Conservation (phyloP, 768 basidiomycete genomes). For the Rhodocollybia butyracea region DNA sequence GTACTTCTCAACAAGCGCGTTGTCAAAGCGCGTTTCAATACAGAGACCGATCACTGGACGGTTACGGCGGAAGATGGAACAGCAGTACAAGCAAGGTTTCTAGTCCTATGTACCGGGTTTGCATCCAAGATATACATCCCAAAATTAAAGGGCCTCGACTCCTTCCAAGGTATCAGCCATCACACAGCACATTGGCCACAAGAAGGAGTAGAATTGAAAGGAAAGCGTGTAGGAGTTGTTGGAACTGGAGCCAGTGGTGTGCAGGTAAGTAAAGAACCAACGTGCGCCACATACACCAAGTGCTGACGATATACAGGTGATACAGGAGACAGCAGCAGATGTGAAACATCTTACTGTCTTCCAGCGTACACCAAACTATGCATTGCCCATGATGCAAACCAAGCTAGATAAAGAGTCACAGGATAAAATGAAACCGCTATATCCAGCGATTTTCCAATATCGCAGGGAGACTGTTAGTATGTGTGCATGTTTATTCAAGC, state of each 20-base stretch:
- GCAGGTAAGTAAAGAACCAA: neutral
- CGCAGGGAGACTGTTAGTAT: neutral
- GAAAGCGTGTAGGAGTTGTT: constrained; percentile 7
- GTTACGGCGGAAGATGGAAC: constrained; percentile 9
- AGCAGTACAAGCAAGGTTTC: constrained; percentile 8
- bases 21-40: constrained; percentile 9
- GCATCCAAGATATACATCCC: constrained; percentile 7
- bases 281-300: neutral
- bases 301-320: constrained; percentile 2
- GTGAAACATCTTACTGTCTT: constrained; percentile 13
- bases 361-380: constrained; percentile 10
- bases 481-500: neutral
- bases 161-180: constrained; percentile 1
- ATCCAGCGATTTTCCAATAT: neutral
- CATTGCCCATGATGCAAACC: constrained; percentile 1
- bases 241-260: constrained; percentile 15
- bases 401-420: neutral
- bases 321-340: constrained; percentile 8
- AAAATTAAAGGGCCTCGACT: neutral
- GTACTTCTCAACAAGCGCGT: constrained; percentile 12
- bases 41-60: constrained; percentile 5
- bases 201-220: constrained; percentile 1
- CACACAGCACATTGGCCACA: constrained; percentile 6
- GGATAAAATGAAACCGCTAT: constrained; percentile 1
- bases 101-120: constrained; percentile 13